Evolutionary conservation across 2,329 filamentous ascomycete species (phyloP), one percentile per base, ranked within the genome.

Genomic region (Calonectria pseudoturangicola): DNA sequence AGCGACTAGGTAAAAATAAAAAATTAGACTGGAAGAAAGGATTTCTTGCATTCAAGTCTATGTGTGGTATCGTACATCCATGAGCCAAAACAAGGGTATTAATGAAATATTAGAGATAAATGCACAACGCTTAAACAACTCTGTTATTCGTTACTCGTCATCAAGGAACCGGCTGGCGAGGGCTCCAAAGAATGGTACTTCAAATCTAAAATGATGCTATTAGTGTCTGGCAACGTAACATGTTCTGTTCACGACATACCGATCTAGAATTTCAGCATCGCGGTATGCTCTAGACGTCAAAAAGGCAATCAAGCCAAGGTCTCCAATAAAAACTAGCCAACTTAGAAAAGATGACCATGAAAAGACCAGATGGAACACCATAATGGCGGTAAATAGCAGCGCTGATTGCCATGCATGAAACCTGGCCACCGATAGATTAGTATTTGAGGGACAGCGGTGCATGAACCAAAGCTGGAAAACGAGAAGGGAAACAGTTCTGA

Each of bases 321-420:
- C 96, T 27, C 89, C 89, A 12, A 95, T 84, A 75, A 98, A 92
- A 66, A 99, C 86, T 25, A 96, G 82, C 94, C 95, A 98, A 74
- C 93, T 96, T 2, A 98, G 87, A 68, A 97, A 92, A 2, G 88
- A 89, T 28, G 94, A 96, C 94, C 95, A 98, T 15, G 92, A 93
- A 84, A 98, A 93, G 50, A 98, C 86, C 45, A 98, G 89, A 82
- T 98, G 96, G 28, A 98, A 77, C 65, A 98, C 85, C 84, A 96
- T 91, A 71, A 92, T 81, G 62, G 90, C 90, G 0, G 94, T 93
- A 83, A 98, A 98, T 3, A 98, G 84, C 80, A 98, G 88, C 75
- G 93, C 93, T 8, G 94, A 94, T 85, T 99, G 97, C 96, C 97
- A 99, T 9, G 97, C 97, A 84, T 99, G 97, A 79, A 98, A 98